These are phyloP conservation scores for Hanseniaspora meyeri DNA, from an alignment of 805 yeast genomes.

Conservation along the genomic window DNA sequence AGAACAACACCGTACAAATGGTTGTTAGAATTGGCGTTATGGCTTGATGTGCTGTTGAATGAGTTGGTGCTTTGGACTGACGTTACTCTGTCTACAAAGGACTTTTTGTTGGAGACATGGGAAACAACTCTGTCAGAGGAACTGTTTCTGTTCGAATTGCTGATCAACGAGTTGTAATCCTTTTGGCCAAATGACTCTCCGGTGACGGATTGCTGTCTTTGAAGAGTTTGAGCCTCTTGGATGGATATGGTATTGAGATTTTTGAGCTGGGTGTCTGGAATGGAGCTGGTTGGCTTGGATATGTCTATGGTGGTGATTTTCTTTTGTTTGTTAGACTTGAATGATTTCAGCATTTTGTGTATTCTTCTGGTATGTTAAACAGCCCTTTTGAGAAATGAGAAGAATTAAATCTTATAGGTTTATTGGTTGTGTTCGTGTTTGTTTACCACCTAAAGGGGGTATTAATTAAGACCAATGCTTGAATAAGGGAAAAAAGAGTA, in stretches of 20 bases:
- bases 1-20: constrained; percentile 67
- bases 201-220: constrained; percentile 3
- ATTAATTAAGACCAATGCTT: background rate
- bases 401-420: background rate
- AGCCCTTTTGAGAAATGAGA: no score
- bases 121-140: background rate
- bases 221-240: constrained; percentile 15
- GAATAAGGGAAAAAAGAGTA: background rate
- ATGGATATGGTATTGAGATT: constrained; percentile 23
- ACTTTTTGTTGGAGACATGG: constrained; percentile 1
- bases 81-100: constrained; percentile 15
- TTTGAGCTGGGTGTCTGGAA: constrained; percentile 18
- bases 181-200: constrained; percentile 14
- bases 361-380: background rate
- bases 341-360: constrained; percentile 22
- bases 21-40: constrained; percentile 14
- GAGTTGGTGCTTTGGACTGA: background rate
- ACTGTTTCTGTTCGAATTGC: constrained; percentile 16
- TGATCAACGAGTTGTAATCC: constrained; percentile 19
- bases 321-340: constrained; percentile 23
- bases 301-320: constrained; percentile 28
- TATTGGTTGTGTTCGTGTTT: background rate
- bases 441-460: background rate
- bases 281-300: constrained; percentile 25
- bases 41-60: background rate